Evolutionary conservation across 768 basidiomycete genomes (phyloP), one percentile per base, ranked within the genome.

Genomic region (Phanerodontia chrysosporium): DNA sequence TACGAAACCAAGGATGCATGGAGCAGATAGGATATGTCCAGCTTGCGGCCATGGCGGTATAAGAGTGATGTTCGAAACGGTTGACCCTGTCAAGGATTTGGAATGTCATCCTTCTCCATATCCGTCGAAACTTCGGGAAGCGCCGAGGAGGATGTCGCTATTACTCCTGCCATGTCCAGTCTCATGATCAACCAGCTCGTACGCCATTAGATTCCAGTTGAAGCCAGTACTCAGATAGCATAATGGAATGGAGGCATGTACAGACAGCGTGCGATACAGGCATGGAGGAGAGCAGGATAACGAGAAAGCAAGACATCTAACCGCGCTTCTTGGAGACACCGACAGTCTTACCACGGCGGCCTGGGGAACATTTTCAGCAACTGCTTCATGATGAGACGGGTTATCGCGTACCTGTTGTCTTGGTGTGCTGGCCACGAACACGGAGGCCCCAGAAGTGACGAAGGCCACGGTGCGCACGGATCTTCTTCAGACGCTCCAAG

Each of bases 361-460:
- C 92, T 93, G 66, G 44, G 4, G 10, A 7, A 56, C 64, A 58
- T 58, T 39, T 49, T 36, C 60, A 42, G 44, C 36, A 22, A 16
- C 12, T 13, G 21, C 49, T 4, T 44, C 9, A 13, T 60, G 35
- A 2, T 16, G 5, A 22, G 24, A 56, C 27, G 39, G 51, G 14
- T 28, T 12, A 48, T n/a, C 28, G 45, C 85, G 59, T 67, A 87
- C 94, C 95, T 55, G 96, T 98, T 55, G 96, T 98, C 83, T 98
- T 98, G 66, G 97, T 99, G 84, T 98, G 97, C 73, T 99, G 97
- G 69, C 97, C 97, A 67, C 97, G 82, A 57, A 98, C 97, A 70
- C 96, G 88, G 63, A 96, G 80, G 66, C 95, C 95, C 89, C 93
- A 92, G 83, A 81, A 92, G 73, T 95, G 92, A 73, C 92, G 81